Percentiles rank a stretch among this genome's conserved stretches.
These are phyloP conservation scores for Platanthera zijinensis DNA, from an alignment of 106 monocot species.

Conservation along the genomic window DNA sequence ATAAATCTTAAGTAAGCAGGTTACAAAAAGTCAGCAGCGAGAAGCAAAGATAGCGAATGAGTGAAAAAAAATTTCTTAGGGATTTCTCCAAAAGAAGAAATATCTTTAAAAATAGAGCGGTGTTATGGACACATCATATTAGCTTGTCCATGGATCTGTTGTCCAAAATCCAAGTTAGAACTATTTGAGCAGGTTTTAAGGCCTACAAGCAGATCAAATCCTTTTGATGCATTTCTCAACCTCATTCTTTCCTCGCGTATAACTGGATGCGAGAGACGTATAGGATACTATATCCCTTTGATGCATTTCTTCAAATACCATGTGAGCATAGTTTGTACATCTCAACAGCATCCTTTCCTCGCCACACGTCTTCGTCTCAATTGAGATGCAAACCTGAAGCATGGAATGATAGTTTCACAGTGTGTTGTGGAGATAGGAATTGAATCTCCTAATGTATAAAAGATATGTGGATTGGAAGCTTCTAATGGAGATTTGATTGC, in stretches of 20 bases:
- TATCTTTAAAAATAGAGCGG: no score
- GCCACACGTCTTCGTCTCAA: slow-evolving; percentile 11
- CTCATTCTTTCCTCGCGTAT: not conserved
- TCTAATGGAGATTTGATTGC: not conserved
- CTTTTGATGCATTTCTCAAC: slow-evolving; percentile 7
- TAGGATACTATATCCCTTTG: slow-evolving; percentile 18
- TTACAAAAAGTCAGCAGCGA: no score
- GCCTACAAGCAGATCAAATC: no score
- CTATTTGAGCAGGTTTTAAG: no score
- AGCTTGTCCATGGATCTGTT: slow-evolving; percentile 21
- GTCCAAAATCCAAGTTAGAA: slow-evolving; percentile 1
- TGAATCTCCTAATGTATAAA: no score
- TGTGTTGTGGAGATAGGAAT: not conserved
- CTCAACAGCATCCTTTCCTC: slow-evolving; percentile 12
- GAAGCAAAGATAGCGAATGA: no score
- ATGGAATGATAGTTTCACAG: slow-evolving; percentile 10
- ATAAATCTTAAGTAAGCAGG: no score
- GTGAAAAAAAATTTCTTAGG: no score
- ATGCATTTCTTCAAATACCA: slow-evolving; percentile 32
- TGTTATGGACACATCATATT: not conserved
- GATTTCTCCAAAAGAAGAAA: no score
- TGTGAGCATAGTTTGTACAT: slow-evolving; percentile 1
- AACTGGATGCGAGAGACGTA: no score
- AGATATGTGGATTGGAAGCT: not conserved
- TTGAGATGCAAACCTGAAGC: slow-evolving; percentile 16